Percentiles rank a stretch among this genome's conserved stretches.
phyloP scores from a whole-genome alignment of 1,284 basidiomycete species.

The Malassezia psittaci region DNA sequence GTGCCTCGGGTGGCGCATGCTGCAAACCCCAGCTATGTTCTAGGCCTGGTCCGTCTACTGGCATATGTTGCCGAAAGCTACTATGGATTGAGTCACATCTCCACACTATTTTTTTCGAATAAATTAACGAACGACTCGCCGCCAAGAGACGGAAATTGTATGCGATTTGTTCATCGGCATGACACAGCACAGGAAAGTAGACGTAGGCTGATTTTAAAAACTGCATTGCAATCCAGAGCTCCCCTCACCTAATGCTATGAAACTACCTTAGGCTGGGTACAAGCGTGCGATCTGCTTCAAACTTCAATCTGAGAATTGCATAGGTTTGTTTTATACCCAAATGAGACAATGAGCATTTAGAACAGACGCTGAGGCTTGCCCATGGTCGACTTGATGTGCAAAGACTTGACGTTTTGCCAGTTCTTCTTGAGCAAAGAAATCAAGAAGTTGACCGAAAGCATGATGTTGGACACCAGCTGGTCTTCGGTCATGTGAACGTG shows the following conservation, averaged over 20 bases:
- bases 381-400: constrained; percentile 98
- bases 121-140: no score
- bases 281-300: constrained; percentile 18
- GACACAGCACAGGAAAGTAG: no score
- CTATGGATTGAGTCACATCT: no score
- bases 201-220: neutral
- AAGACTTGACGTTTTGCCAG: constrained; percentile 98
- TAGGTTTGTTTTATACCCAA: no score
- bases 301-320: no score
- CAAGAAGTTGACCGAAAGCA: constrained; percentile 99
- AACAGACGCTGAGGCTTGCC: constrained; percentile 92
- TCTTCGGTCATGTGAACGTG: constrained; percentile 97
- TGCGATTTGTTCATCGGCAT: no score
- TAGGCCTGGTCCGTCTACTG: neutral
- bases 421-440: constrained; percentile 99
- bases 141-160: no score
- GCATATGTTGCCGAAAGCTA: neutral
- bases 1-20: neutral
- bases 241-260: constrained; percentile 15
- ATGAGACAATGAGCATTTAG: constrained; percentile 52
- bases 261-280: constrained; percentile 17
- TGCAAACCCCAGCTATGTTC: neutral
- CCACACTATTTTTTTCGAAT: no score
- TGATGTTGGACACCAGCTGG: constrained; percentile 90
- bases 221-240: constrained; percentile 16